phyloP scores from a whole-genome alignment of 306 rosid species.

The Cucumis hystrix region DNA sequence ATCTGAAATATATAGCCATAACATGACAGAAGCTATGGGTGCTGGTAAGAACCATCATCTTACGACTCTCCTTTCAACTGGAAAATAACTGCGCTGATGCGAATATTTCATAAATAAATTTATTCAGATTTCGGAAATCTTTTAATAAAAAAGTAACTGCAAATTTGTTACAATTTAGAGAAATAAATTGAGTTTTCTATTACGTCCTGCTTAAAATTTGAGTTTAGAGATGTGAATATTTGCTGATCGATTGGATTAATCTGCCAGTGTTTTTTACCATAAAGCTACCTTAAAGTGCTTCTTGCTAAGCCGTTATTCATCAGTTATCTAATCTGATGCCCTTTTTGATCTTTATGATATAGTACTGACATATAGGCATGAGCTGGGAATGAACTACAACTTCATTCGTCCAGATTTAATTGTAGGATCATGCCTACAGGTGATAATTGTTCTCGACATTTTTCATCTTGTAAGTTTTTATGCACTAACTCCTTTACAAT shows the following conservation, averaged over 20 bases:
- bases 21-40: conserved; percentile 96
- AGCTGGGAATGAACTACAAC: conserved; percentile 80
- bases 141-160: not conserved
- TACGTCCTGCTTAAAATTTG: not conserved
- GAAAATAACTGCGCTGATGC: not conserved
- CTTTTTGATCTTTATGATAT: conserved; percentile 23
- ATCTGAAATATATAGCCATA: conserved; percentile 58
- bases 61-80: not conserved
- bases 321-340: conserved; percentile 2
- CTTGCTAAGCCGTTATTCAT: not conserved
- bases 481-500: conserved; percentile 13
- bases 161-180: not conserved
- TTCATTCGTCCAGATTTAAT: conserved; percentile 81
- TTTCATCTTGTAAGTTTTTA: conserved; percentile 2
- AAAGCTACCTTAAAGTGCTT: not conserved
- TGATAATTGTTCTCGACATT: conserved; percentile 14
- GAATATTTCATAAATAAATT: not conserved
- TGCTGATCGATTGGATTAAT: not conserved
- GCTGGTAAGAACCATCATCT: conserved; percentile 54
- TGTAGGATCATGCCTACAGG: conserved; percentile 98
- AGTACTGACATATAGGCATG: conserved; percentile 94
- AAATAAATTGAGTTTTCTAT: not conserved
- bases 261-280: not conserved
- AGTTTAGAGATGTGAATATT: not conserved
- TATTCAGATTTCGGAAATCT: not conserved